These are phyloP conservation scores for Pseudocercospora crystallina DNA, from an alignment of 2,329 filamentous ascomycete genomes.

Conservation along the genomic window DNA sequence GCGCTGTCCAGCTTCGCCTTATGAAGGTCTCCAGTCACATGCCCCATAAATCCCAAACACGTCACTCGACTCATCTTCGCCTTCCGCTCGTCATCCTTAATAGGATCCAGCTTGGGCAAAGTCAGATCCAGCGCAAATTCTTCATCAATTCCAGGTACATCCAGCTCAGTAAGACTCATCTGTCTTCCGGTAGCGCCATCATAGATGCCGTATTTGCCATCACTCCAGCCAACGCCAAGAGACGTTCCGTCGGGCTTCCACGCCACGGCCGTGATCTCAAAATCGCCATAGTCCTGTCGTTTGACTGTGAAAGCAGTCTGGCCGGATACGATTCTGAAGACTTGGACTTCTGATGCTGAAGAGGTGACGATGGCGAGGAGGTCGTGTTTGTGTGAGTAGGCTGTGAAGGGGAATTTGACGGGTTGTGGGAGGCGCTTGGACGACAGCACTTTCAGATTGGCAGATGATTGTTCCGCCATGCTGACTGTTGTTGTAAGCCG, in stretches of 20 bases:
- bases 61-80: slow-evolving; percentile 10
- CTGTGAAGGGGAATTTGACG: slow-evolving; percentile 59
- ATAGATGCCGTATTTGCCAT: slow-evolving; percentile 57
- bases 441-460: slow-evolving; percentile 36
- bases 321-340: slow-evolving; percentile 77
- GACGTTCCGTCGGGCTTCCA: slow-evolving; percentile 50
- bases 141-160: slow-evolving; percentile 4
- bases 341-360: slow-evolving; percentile 64
- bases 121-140: slow-evolving; percentile 9
- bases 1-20: slow-evolving; percentile 25
- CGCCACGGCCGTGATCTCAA: slow-evolving; percentile 38
- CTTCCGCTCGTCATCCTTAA: slow-evolving; percentile 6
- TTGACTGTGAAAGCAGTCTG: slow-evolving; percentile 64
- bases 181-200: slow-evolving; percentile 36
- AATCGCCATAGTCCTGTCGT: slow-evolving; percentile 33
- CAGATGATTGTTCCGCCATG: not conserved
- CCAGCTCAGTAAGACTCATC: slow-evolving; percentile 13
- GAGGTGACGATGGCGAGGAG: slow-evolving; percentile 66
- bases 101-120: slow-evolving; percentile 2
- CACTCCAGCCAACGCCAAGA: slow-evolving; percentile 79
- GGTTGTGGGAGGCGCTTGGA: slow-evolving; percentile 59
- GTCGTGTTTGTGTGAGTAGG: slow-evolving; percentile 83
- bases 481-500: not conserved
- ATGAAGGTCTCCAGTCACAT: slow-evolving; percentile 27
- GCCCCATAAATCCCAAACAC: slow-evolving; percentile 28